Percentiles rank a stretch among this genome's conserved stretches.
phyloP scores from a whole-genome alignment of 1,139 yeast genomes.

The Magnusiomyces fungicola region DNA sequence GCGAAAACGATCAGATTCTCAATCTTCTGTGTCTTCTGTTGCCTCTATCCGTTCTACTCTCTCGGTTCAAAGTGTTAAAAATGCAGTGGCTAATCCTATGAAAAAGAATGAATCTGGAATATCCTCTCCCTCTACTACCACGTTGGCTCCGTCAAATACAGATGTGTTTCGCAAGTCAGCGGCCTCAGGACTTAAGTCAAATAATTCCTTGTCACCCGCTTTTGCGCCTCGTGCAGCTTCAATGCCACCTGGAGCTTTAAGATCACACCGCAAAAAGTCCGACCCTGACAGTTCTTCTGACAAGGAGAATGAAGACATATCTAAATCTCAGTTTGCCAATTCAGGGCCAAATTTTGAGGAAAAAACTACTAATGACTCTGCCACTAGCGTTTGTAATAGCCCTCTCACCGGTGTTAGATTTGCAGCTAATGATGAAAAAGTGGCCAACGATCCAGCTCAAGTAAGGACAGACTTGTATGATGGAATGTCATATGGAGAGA shows the following conservation, averaged over 20 bases:
- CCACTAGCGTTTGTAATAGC: no score
- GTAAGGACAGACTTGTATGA: constrained; percentile 18
- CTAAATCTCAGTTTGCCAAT: neutral
- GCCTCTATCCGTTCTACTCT: constrained; percentile 4
- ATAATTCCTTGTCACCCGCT: neutral
- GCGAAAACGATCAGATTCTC: constrained; percentile 2
- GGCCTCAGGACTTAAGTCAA: no score
- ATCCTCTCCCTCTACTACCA: no score
- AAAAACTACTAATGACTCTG: neutral
- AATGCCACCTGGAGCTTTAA: neutral
- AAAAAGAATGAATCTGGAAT: no score
- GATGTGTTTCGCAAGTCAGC: no score
- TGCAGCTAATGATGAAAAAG: neutral
- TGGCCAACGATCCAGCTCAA: neutral
- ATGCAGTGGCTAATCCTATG: no score
- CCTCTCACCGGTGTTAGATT: no score
- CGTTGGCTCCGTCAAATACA: no score
- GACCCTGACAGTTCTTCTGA: neutral
- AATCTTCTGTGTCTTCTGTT: constrained; percentile 2
- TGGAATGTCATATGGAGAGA: constrained; percentile 26
- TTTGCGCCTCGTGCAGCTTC: neutral
- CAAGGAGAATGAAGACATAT: constrained; percentile 10
- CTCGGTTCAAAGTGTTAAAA: neutral
- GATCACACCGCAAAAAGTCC: neutral
- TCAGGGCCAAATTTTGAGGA: neutral